Base-by-base conservation (phyloP, 164 flowering plant genomes). In the Taxillus chinensis region DNA sequence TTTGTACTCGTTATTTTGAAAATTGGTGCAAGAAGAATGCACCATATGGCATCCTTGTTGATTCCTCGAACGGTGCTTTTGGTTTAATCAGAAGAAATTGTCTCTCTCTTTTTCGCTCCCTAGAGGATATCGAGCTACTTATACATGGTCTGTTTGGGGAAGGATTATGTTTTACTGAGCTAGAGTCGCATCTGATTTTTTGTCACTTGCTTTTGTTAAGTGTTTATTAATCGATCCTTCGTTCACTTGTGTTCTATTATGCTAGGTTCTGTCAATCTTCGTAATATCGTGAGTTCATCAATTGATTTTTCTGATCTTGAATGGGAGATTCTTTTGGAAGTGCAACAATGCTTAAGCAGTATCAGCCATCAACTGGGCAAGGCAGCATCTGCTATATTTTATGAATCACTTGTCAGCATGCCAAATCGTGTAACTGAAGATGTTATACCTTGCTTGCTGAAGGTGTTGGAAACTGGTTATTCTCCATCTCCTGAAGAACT, bases 71-170 rank as follows among this genome's bases (percentile, higher is more conserved):
- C 15, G 89, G 82, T 59, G 84, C 83, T 65, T 67, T 88, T 75
- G 90, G 92, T 70, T 68, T 93, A 62, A 75, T 90, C 64, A 77
- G 96, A 57, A 79, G 78, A 69, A 78, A 72, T 59, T 78, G 95
- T 60, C 27, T 93, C 39, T 86, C 98, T 42, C 55, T 86, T 14
- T 86, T 87, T 68, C 95, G 97, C 51, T 63, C 71, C 51, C 60
- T 88, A 70, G 95, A 88, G 80, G 80, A 82, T 45, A 72, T 84
- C 70, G 98, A 93, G 77, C 73, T 74, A 60, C 77, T 88, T 65
- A 54, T 74, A 16, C 76, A 79, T 81, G 97, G 98, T 93, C 81
- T 45, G 76, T 53, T 27, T 55, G 5, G 45, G 14, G 50, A 27
- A 27, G 0, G 27, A 27, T 27, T 27, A 27, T 27, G 27, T 27